Conservation (phyloP, 2,329 filamentous ascomycete species). For the Alternaria conjuncta region DNA sequence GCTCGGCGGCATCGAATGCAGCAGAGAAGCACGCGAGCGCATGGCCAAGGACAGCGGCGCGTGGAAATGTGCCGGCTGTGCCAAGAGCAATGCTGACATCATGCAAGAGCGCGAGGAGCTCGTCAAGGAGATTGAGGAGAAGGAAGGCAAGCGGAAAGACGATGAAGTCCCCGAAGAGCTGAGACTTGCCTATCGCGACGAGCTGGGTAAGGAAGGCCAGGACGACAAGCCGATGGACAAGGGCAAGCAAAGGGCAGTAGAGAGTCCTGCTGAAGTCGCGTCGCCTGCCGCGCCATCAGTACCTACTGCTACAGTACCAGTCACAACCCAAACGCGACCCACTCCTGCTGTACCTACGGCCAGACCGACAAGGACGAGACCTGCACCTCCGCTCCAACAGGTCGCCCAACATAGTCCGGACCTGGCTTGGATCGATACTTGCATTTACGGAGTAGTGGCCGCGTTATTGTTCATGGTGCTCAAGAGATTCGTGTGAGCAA, state of each 20-base stretch:
- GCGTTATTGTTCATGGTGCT: conserved; percentile 73
- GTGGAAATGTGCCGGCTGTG: conserved; percentile 76
- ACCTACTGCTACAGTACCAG: conserved; percentile 15
- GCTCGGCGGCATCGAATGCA: conserved; percentile 84
- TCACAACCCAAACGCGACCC: not conserved
- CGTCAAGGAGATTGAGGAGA: conserved; percentile 55
- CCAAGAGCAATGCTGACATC: conserved; percentile 74
- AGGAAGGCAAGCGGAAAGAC: conserved; percentile 50
- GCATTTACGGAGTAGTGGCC: conserved; percentile 75
- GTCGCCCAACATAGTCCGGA: conserved; percentile 49
- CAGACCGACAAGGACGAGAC: conserved; percentile 24
- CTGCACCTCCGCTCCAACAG: conserved; percentile 19
- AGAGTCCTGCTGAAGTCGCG: not conserved
- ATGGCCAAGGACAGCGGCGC: conserved; percentile 70
- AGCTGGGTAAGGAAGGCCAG: conserved; percentile 59
- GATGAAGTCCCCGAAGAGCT: conserved; percentile 62
- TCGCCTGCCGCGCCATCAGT: not conserved
- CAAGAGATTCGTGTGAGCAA: conserved; percentile 50
- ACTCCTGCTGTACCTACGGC: not conserved
- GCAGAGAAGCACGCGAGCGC: conserved; percentile 65
- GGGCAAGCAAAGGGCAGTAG: conserved; percentile 26
- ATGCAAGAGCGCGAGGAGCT: conserved; percentile 72
- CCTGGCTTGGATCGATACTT: conserved; percentile 79
- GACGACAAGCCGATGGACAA: conserved; percentile 25
- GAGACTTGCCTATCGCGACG: conserved; percentile 74